Conservation (phyloP, 208 protist genomes). For the Trypanosoma boissoni region DNA sequence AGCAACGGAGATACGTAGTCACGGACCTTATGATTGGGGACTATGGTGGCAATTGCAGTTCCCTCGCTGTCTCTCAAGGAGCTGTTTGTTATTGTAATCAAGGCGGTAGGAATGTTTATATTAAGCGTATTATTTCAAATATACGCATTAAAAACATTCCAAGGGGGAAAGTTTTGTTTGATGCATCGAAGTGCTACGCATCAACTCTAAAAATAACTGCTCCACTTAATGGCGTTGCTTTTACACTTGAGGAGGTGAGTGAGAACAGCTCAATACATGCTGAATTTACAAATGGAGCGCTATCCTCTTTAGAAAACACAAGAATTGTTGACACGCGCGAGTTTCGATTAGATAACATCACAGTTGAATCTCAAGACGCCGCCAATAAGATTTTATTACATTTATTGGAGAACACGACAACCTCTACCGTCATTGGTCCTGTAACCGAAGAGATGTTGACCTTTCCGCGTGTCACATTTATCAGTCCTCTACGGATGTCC, state of each 20-base stretch:
- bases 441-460: background rate
- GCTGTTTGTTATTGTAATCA: background rate
- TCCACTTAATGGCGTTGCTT: background rate
- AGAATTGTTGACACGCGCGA: background rate
- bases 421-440: background rate
- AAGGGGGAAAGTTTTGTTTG: background rate
- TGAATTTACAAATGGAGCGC: background rate
- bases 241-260: background rate
- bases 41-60: background rate
- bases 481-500: background rate
- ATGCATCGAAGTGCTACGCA: background rate
- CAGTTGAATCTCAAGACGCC: background rate
- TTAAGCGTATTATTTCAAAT: background rate
- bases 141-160: background rate
- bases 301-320: background rate
- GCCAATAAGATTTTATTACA: background rate
- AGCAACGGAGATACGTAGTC: background rate
- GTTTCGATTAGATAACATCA: background rate
- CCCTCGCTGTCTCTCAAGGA: background rate
- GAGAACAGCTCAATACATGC: background rate
- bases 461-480: background rate
- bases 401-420: background rate
- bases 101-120: background rate
- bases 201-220: background rate
- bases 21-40: background rate